Conservation (phyloP, 176 grass and related monocot genomes). For the Rhipidocladum racemiflorum region DNA sequence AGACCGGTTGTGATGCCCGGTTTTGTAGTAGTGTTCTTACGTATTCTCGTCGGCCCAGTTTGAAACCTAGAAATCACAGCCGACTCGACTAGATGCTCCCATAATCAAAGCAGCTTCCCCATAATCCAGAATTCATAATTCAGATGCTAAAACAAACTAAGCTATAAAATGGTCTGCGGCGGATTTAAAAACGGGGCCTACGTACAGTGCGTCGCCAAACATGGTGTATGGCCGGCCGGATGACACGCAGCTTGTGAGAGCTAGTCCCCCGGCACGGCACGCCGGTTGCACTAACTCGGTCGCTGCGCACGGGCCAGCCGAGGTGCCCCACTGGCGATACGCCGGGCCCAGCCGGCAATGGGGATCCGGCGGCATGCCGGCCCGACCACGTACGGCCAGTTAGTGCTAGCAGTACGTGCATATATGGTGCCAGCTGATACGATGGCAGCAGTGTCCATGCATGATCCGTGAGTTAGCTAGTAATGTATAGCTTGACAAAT, state of each 20-base stretch:
- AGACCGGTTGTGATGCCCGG: no score
- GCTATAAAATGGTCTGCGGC: neutral
- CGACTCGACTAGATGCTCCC: no score
- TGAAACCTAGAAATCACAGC: no score
- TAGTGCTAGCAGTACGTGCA: neutral
- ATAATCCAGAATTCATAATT: no score
- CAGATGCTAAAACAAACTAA: no score
- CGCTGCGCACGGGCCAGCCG: neutral
- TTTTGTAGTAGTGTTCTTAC: no score
- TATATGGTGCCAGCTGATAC: neutral
- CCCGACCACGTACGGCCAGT: neutral
- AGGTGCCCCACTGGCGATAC: constrained; percentile 19
- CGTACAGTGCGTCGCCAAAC: constrained; percentile 1
- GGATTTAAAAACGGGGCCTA: neutral
- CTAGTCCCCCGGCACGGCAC: neutral
- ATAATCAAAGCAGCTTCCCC: no score
- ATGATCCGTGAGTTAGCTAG: neutral
- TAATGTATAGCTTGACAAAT: no score
- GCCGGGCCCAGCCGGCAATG: constrained; percentile 11
- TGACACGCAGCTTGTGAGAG: neutral
- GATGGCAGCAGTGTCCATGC: neutral
- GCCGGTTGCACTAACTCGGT: neutral
- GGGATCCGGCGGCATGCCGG: constrained; percentile 18
- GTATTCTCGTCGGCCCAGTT: no score
- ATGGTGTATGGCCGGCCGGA: neutral